Percentiles rank a stretch among this genome's conserved stretches.
These are phyloP conservation scores for Phallus indusiatus DNA, from an alignment of 768 basidiomycete species.

Conservation along the genomic window DNA sequence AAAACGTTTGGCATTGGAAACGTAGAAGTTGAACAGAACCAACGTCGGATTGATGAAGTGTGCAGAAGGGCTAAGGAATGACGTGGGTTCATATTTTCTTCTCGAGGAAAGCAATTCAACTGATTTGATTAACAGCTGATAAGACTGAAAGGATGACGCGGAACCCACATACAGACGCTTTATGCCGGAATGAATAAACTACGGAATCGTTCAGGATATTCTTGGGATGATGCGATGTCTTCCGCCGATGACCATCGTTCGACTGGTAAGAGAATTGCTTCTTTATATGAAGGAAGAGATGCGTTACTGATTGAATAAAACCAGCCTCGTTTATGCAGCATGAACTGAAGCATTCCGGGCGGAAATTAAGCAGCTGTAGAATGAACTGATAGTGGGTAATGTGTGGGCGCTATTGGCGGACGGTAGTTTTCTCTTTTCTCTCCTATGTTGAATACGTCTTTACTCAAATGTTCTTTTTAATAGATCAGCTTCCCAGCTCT, in stretches of 20 bases:
- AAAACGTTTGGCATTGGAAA: slow-evolving; percentile 51
- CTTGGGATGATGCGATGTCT: slow-evolving; percentile 72
- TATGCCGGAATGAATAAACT: slow-evolving; percentile 89
- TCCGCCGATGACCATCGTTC: slow-evolving; percentile 79
- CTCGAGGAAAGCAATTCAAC: not conserved
- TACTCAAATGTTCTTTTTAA: slow-evolving; percentile 1
- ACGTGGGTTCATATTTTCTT: slow-evolving; percentile 16
- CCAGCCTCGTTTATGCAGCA: no score
- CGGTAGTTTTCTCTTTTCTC: slow-evolving; percentile 39
- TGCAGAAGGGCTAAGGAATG: slow-evolving; percentile 47
- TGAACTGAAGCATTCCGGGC: no score
- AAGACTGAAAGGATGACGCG: slow-evolving; percentile 64
- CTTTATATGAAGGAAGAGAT: not conserved
- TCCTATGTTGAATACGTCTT: not conserved
- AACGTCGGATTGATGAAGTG: slow-evolving; percentile 60
- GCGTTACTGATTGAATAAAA: not conserved
- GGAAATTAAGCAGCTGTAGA: slow-evolving; percentile 77
- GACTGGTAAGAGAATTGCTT: slow-evolving; percentile 30
- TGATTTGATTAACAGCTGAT: slow-evolving; percentile 33
- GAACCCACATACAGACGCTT: slow-evolving; percentile 82
- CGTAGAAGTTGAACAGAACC: no score
- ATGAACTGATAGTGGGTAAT: slow-evolving; percentile 75
- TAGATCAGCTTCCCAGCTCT: slow-evolving; percentile 74
- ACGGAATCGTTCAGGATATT: slow-evolving; percentile 79
- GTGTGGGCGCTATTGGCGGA: slow-evolving; percentile 69